Evolutionary conservation across 345 rosid species (phyloP), one percentile per base, ranked within the genome.

Genomic region (Leavenworthia alabamica): DNA sequence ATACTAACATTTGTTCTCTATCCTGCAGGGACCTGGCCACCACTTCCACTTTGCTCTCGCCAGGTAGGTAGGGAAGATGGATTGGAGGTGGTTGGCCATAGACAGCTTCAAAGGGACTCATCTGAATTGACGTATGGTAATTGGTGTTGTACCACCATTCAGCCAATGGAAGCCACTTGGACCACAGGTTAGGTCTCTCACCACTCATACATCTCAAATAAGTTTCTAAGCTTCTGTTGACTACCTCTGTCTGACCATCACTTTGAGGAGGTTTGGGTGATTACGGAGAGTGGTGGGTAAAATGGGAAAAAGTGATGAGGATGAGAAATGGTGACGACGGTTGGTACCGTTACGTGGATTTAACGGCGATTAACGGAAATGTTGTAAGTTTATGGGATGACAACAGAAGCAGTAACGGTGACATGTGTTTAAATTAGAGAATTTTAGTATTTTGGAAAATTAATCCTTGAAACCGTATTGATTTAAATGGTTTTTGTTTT

Each of bases 301-400:
- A n/a, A n/a, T n/a, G n/a, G 77, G 80, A 68, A 51, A 63, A 74
- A 36, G 54, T 70, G 49, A 56, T 75, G 81, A 79, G 58, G 45
- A 14, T 67, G 75, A 80, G 77, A 62, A 81, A 27, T 37, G 83
- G 83, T 42, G 82, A 80, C 0, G 60, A 54, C 55, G 69, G 68
- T 2, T 85, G 94, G 96, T 79, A 82, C 70, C 71, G 80, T 40
- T 75, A 58, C 67, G 81, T 82, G 72, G 91, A 90, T 62, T 50
- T 72, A 71, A 79, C 81, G 79, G 83, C 49, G 74, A 41, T 85
- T 37, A 76, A 84, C 66, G 97, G 96, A 22, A 85, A 72, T 70
- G 77, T 90, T 7, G 89, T 90, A 1, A 76, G 86, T 67, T 70
- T 90, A 44, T 88, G 94, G 97, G 88, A 85, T 16, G 89, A n/a